Evolutionary conservation across 2,329 filamentous ascomycete genomes (phyloP).

Genomic region (Epichloe uncinata): DNA sequence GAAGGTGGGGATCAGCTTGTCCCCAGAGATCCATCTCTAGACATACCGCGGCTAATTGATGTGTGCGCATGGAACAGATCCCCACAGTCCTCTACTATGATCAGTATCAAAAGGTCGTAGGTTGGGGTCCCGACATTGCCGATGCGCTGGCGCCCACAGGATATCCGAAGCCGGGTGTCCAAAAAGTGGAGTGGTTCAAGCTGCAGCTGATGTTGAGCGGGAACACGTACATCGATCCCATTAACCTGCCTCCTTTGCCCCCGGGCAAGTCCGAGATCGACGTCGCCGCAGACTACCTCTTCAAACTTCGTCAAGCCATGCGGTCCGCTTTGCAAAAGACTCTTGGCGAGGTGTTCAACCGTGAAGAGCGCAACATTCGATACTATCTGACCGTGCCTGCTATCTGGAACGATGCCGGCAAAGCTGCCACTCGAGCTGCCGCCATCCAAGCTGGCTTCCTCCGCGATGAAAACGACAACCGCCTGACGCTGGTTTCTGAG

Average conservation of each 20-base stretch:
- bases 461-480: constrained; percentile 93
- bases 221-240: constrained; percentile 98
- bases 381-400: constrained; percentile 98
- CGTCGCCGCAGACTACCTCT: constrained; percentile 97
- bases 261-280: constrained; percentile 98
- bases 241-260: constrained; percentile 96
- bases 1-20: constrained; percentile 49
- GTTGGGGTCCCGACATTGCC: constrained; percentile 96
- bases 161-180: constrained; percentile 93
- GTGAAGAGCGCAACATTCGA: constrained; percentile 93
- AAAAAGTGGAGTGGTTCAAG: constrained; percentile 99
- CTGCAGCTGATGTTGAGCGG: constrained; percentile 96
- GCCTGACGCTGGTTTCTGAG: constrained; percentile 86
- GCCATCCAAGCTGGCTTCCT: constrained; percentile 96
- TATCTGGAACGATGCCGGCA: constrained; percentile 98
- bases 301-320: constrained; percentile 96
- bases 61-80: constrained; percentile 46
- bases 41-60: background rate
- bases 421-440: constrained; percentile 88
- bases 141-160: constrained; percentile 93
- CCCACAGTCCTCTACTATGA: constrained; percentile 99
- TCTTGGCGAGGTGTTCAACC: constrained; percentile 90
- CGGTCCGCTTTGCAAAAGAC: constrained; percentile 91
- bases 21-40: background rate
- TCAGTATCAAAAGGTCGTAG: constrained; percentile 98